These are phyloP conservation scores for Debaryomyces prosopidis DNA, from an alignment of 805 yeast genomes.

Conservation along the genomic window DNA sequence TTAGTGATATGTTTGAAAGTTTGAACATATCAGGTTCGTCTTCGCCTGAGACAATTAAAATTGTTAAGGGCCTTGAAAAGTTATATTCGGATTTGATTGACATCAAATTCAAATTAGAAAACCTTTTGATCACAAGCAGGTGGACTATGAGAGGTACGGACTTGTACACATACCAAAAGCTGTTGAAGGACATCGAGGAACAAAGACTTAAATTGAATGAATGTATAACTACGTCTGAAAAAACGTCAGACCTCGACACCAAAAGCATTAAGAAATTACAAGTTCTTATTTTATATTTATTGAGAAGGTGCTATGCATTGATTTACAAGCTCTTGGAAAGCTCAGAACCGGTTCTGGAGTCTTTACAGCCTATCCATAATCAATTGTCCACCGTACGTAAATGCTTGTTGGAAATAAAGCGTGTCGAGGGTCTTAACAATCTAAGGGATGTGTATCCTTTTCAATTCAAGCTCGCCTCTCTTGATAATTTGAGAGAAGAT, in stretches of 20 bases:
- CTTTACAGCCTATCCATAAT: slow-evolving; percentile 89
- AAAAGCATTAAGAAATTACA: slow-evolving; percentile 32
- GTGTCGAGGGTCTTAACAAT: slow-evolving; percentile 88
- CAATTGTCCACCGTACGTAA: slow-evolving; percentile 89
- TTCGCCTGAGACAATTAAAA: slow-evolving; percentile 3
- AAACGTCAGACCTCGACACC: neutral
- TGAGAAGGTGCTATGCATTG: slow-evolving; percentile 88
- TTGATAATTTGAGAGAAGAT: slow-evolving; percentile 83
- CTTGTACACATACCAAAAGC: slow-evolving; percentile 77
- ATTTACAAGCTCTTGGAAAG: slow-evolving; percentile 87
- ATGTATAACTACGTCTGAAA: slow-evolving; percentile 5
- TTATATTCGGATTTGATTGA: slow-evolving; percentile 64
- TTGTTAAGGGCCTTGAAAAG: slow-evolving; percentile 36
- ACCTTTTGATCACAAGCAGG: slow-evolving; percentile 84
- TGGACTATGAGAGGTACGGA: slow-evolving; percentile 99
- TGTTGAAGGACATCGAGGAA: slow-evolving; percentile 72
- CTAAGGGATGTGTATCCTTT: slow-evolving; percentile 92
- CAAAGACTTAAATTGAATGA: slow-evolving; percentile 49
- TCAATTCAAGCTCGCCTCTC: slow-evolving; percentile 87
- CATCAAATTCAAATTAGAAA: slow-evolving; percentile 74
- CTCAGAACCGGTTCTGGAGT: slow-evolving; percentile 93
- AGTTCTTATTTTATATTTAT: slow-evolving; percentile 64
- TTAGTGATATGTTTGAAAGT: slow-evolving; percentile 21
- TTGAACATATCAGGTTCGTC: slow-evolving; percentile 4
- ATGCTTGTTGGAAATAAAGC: slow-evolving; percentile 83